Evolutionary conservation across 2,329 filamentous ascomycete species (phyloP).

Genomic region (Zymoseptoria pseudotritici): DNA sequence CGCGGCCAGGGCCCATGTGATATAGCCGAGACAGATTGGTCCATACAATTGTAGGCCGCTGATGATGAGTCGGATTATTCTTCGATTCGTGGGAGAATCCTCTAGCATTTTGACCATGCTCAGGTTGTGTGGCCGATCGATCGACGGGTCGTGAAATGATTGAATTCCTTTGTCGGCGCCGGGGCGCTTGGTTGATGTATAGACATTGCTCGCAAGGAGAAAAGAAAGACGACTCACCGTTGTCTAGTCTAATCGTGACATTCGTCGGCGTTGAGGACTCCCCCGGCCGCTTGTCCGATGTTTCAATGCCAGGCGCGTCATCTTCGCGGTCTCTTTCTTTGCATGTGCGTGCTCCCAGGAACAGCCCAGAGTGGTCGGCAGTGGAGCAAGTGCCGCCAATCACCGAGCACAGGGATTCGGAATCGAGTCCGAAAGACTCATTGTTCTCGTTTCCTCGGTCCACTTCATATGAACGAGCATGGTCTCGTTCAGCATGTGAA

Average conservation of each 20-base stretch:
- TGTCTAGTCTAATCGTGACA: background rate
- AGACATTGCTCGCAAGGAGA: background rate
- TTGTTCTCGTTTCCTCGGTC: background rate
- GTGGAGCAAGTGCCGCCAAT: background rate
- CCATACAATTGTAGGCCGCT: constrained; percentile 14
- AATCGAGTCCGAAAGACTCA: background rate
- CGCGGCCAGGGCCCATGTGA: constrained; percentile 11
- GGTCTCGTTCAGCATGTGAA: background rate
- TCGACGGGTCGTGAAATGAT: background rate
- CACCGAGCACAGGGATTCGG: background rate
- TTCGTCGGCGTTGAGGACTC: background rate
- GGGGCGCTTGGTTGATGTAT: background rate
- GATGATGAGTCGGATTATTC: constrained; percentile 18
- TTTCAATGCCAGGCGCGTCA: background rate
- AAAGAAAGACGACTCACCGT: background rate
- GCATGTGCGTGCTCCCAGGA: background rate
- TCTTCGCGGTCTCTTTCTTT: background rate
- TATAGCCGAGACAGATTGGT: constrained; percentile 17
- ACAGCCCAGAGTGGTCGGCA: background rate
- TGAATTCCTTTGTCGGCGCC: background rate
- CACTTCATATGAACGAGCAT: background rate
- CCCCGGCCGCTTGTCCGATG: background rate
- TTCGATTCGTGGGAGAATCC: constrained; percentile 14
- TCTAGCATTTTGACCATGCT: constrained; percentile 17
- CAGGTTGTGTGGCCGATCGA: background rate